Conservation (phyloP, 495 filamentous ascomycete species). For the Penicillium macrosclerotiorum region DNA sequence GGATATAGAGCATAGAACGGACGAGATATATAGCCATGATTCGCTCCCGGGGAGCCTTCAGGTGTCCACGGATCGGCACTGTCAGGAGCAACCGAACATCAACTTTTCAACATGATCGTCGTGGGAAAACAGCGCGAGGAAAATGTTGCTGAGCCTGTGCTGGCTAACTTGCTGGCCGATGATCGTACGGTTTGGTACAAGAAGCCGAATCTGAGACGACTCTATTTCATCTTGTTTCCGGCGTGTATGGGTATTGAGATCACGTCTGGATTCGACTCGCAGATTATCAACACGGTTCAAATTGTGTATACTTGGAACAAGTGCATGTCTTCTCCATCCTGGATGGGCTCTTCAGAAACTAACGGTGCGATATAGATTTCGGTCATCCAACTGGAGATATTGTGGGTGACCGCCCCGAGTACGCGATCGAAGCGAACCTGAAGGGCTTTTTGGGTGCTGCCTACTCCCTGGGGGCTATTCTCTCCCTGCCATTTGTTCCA, state of each 20-base stretch:
- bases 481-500: constrained; percentile 59
- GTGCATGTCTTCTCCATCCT: constrained; percentile 38
- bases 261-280: constrained; percentile 70
- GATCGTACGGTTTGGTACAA: constrained; percentile 52
- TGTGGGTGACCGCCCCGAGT: constrained; percentile 15
- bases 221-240: constrained; percentile 65
- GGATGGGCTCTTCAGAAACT: constrained; percentile 3
- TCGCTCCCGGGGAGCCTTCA: constrained; percentile 3
- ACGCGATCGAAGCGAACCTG: constrained; percentile 21
- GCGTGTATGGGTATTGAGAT: constrained; percentile 68
- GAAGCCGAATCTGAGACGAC: constrained; percentile 57
- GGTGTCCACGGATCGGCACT: constrained; percentile 5
- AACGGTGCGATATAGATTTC: constrained; percentile 29
- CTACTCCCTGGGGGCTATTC: constrained; percentile 45
- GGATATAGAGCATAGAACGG: constrained; percentile 1
- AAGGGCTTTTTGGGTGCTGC: constrained; percentile 29
- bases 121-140: constrained; percentile 30
- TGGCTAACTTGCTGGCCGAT: constrained; percentile 20
- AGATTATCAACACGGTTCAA: constrained; percentile 69
- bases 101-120: constrained; percentile 19
- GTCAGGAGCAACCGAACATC: constrained; percentile 2
- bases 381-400: constrained; percentile 25
- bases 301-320: constrained; percentile 55
- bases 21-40: constrained; percentile 6
- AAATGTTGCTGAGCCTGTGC: constrained; percentile 29